Percentiles rank a stretch among this genome's conserved stretches.
phyloP scores from a whole-genome alignment of 2,329 filamentous ascomycete genomes.

The Nothophoma quercina region DNA sequence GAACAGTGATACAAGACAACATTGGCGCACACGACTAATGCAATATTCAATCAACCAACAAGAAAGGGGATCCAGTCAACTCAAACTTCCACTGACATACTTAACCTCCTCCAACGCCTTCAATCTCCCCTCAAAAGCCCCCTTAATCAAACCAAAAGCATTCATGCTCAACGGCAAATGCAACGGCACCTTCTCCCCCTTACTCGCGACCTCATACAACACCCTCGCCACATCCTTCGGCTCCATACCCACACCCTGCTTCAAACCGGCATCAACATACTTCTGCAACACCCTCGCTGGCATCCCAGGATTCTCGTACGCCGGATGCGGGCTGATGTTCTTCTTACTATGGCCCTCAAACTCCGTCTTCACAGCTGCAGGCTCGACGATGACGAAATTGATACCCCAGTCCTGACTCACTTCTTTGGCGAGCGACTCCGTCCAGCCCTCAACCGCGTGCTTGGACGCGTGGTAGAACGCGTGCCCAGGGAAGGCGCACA shows the following conservation, averaged over 20 bases:
- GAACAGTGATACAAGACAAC: too few species aligned
- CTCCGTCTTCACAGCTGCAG: constrained; percentile 48
- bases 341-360: constrained; percentile 48
- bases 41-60: too few species aligned
- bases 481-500: constrained; percentile 29
- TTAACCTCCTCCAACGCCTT: constrained; percentile 49
- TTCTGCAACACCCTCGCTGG: constrained; percentile 38
- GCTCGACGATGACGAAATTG: constrained; percentile 55
- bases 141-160: constrained; percentile 49
- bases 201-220: constrained; percentile 45
- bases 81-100: constrained; percentile 40
- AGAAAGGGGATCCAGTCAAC: too few species aligned
- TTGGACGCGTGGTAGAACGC: constrained; percentile 35
- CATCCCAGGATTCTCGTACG: constrained; percentile 26
- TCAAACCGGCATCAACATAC: constrained; percentile 47
- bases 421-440: constrained; percentile 56
- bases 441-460: constrained; percentile 53
- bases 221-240: constrained; percentile 24
- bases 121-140: constrained; percentile 31
- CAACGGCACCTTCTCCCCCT: constrained; percentile 50
- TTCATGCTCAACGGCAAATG: constrained; percentile 52
- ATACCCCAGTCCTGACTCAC: constrained; percentile 45
- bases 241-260: constrained; percentile 40
- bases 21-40: too few species aligned
- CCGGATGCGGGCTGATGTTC: constrained; percentile 19